Base-by-base conservation (phyloP, 805 yeast species). In the Candida hungchunana region DNA sequence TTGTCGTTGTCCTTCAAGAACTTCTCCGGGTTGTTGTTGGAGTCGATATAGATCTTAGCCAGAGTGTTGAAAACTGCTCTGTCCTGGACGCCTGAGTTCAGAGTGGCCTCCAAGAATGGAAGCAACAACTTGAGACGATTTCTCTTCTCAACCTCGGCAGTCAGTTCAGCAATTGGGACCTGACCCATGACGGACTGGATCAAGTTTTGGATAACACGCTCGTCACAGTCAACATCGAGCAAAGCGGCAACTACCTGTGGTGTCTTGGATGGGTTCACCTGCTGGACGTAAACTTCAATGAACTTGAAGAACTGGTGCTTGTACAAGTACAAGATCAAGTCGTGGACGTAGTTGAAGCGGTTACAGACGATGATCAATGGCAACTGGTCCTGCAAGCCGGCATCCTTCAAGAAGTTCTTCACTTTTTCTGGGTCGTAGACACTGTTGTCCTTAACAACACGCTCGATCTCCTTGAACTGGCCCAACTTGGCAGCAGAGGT, bases 361-460 rank as follows among this genome's bases (percentile, higher is more conserved):
- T 93, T 97, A 66, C 97, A 89, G 32, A 93, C 96, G 60, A 94
- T 84, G 50, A 94, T 89, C 62, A 93, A 75, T 32, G 99, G 98
- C 44, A 93, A 72, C 67, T 93, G 99, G 59, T 93, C 97, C 44
- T 89, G 89, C 47, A 93, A 73, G 56, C 84, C 79, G 44, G 90
- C 87, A 60, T 93, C 98, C 65, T 93, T 93, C 67, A 93, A 74
- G 65, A 85, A 94, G 68, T 93, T 93, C 72, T 93, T 93, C 42
- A 93, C 97, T 65, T 89, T 89, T 62, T 93, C 98, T 41, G 97
- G 94, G 58, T 88, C 90, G 64, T 90, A 93, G 40, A 87, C 90
- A 48, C 77, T 84, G 70, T 93, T 93, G 58, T 88, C 96, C 62
- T 93, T 81, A 34, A 88, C 96, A 44, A 93, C 77, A 62, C 99